These are phyloP conservation scores for Mytilinidion resinicola DNA, from an alignment of 495 filamentous ascomycete genomes.

Conservation along the genomic window DNA sequence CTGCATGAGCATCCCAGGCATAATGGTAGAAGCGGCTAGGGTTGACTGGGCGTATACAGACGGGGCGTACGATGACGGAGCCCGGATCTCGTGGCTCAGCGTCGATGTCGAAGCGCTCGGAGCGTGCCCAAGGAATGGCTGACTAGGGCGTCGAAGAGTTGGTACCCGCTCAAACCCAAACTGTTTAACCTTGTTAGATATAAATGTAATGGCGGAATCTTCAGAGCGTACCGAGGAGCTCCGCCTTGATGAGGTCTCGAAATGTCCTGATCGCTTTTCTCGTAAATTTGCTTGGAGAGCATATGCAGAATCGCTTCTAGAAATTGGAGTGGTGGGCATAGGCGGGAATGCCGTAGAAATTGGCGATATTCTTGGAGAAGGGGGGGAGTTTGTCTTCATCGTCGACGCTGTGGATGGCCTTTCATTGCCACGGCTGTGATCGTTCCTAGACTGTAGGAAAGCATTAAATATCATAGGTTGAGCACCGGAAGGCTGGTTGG, in stretches of 20 bases:
- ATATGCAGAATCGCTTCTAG: constrained; percentile 86
- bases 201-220: background rate
- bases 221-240: constrained; percentile 60
- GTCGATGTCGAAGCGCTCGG: constrained; percentile 80
- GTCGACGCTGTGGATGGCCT: constrained; percentile 72
- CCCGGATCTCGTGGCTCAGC: constrained; percentile 64
- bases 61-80: constrained; percentile 80
- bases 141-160: constrained; percentile 69
- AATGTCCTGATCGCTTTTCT: constrained; percentile 93
- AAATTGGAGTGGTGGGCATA: constrained; percentile 64
- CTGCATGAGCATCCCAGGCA: constrained; percentile 82
- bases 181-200: constrained; percentile 27
- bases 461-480: constrained; percentile 75
- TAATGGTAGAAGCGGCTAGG: constrained; percentile 94
- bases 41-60: constrained; percentile 96
- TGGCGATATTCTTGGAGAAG: constrained; percentile 74
- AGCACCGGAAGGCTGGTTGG: constrained; percentile 37
- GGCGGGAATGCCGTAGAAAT: constrained; percentile 73
- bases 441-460: constrained; percentile 71
- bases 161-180: constrained; percentile 71
- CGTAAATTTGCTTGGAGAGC: constrained; percentile 75
- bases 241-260: constrained; percentile 73
- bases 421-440: constrained; percentile 55
- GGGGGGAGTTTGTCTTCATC: constrained; percentile 68
- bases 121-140: constrained; percentile 75